phyloP scores from a whole-genome alignment of 805 yeast genomes.

The Spathaspora gorwiae region DNA sequence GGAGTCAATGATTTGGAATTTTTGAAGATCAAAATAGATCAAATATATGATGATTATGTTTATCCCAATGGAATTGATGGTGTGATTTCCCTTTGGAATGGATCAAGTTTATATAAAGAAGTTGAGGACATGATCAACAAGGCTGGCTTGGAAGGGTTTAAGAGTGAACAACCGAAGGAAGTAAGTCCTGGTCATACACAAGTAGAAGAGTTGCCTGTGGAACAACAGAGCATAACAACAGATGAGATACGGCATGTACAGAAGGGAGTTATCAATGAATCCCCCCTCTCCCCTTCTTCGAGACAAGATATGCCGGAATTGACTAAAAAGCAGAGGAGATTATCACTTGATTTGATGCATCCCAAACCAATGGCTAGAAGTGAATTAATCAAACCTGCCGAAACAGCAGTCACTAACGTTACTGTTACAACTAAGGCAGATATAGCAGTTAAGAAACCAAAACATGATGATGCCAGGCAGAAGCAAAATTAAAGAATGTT shows the following conservation, averaged over 20 bases:
- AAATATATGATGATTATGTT: conserved; percentile 14
- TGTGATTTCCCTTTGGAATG: conserved; percentile 4
- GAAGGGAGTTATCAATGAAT: no score
- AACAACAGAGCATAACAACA: neutral
- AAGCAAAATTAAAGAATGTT: neutral
- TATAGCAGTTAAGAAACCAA: conserved; percentile 1
- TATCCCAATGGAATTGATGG: conserved; percentile 1
- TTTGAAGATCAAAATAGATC: conserved; percentile 18
- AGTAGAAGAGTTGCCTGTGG: neutral
- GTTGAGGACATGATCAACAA: conserved; percentile 8
- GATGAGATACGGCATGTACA: no score
- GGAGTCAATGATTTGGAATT: conserved; percentile 13
- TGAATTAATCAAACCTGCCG: conserved; percentile 25
- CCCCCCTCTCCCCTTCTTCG: neutral
- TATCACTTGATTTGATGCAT: conserved; percentile 27
- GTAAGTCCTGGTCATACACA: no score
- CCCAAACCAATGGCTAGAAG: conserved; percentile 7
- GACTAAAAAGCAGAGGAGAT: conserved; percentile 18
- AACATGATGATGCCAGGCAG: neutral
- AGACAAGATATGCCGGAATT: conserved; percentile 14
- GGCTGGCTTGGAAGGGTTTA: conserved; percentile 2
- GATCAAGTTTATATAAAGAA: conserved; percentile 8
- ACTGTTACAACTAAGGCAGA: conserved; percentile 30
- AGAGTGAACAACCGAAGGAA: neutral
- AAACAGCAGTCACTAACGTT: conserved; percentile 25